A percentile compares a stretch with the other conserved stretches of the same genome.
Evolutionary conservation across 768 basidiomycete species (phyloP).

Genomic region (Collybiopsis confluens): DNA sequence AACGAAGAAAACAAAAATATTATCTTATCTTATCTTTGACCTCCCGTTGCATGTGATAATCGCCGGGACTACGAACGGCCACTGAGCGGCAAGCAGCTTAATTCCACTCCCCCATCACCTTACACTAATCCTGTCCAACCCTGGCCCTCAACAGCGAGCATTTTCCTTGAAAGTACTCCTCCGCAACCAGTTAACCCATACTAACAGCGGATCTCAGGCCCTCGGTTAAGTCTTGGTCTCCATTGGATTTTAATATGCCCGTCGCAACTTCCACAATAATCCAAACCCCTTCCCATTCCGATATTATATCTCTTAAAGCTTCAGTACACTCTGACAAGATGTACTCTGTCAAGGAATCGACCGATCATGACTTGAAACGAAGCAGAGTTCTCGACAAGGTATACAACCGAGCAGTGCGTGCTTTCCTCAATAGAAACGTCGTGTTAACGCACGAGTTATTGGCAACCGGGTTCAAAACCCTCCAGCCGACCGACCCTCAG

Average conservation of each 20-base stretch:
- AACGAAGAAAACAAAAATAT: too few relatives aligned
- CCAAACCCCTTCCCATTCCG: not conserved
- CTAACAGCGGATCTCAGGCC: too few relatives aligned
- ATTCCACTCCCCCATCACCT: too few relatives aligned
- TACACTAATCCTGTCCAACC: too few relatives aligned
- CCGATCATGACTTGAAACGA: not conserved
- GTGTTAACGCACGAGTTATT: slow-evolving; percentile 62
- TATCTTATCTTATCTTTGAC: too few relatives aligned
- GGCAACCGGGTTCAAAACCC: slow-evolving; percentile 60
- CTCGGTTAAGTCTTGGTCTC: too few relatives aligned
- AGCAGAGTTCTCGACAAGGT: slow-evolving; percentile 51
- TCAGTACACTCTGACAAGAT: not conserved
- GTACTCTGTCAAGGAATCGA: not conserved
- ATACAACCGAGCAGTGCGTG: slow-evolving; percentile 73
- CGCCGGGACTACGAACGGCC: too few relatives aligned
- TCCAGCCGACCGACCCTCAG: slow-evolving; percentile 38
- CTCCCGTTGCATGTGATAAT: too few relatives aligned
- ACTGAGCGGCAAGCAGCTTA: too few relatives aligned
- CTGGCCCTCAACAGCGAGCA: too few relatives aligned
- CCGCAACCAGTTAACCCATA: too few relatives aligned
- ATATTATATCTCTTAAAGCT: not conserved
- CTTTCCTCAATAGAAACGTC: slow-evolving; percentile 74
- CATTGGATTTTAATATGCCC: not conserved
- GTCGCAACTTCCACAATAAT: slow-evolving; percentile 2
- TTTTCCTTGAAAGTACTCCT: too few relatives aligned